Base-by-base conservation (phyloP, 1,284 basidiomycete genomes). In the Pholiota adiposa region DNA sequence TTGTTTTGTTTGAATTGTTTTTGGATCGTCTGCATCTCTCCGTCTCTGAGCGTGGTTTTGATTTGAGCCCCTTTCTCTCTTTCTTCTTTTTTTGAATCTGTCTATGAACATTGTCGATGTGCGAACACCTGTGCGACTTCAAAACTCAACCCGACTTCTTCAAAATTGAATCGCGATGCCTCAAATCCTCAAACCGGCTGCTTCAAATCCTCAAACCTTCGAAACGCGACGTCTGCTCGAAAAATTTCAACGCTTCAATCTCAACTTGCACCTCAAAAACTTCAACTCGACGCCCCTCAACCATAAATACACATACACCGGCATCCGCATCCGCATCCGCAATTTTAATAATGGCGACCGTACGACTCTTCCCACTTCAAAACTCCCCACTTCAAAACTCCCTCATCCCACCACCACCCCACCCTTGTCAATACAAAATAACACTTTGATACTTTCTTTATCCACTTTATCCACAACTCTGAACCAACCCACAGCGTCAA, bases 401-500 rank as follows among this genome's bases (percentile, higher is more conserved):
- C n/a, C n/a, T n/a, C n/a, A n/a, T n/a, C n/a, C n/a, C n/a, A n/a
- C n/a, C n/a, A n/a, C n/a, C n/a, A n/a, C n/a, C n/a, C n/a, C n/a
- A n/a, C n/a, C n/a, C n/a, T n/a, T n/a, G n/a, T n/a, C n/a, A n/a
- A n/a, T n/a, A n/a, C n/a, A n/a, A n/a, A n/a, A n/a, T n/a, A n/a
- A n/a, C n/a, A n/a, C n/a, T n/a, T n/a, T n/a, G n/a, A n/a, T n/a
- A n/a, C n/a, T n/a, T n/a, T n/a, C n/a, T n/a, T 29, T 8, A 4
- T 7, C 48, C 27, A 19, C 29, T 27, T n/a, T 38, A 21, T 49
- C 16, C 36, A 38, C 36, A 11, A 38, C 36, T 38, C 16, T 7
- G 14, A 11, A 3, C 9, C 16, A n/a, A 14, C 6, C 36, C 31
- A 62, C 65, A 86, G 84, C 70, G 75, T 63, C 71, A 78, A 63